Base-by-base conservation (phyloP, 129 eudicot genomes). In the Lactuca saligna region DNA sequence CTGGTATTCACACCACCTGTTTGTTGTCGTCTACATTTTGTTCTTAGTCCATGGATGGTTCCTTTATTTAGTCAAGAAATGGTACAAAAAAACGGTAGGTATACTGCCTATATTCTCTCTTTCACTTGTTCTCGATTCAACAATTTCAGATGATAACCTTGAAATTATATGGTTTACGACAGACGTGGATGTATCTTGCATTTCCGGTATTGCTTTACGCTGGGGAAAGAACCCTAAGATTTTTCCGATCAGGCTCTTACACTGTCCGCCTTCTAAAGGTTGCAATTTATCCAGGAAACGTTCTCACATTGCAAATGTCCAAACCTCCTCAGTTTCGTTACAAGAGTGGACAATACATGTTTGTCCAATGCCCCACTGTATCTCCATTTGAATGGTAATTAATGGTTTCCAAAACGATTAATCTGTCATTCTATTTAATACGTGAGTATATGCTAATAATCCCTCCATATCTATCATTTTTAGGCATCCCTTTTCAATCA, bases 31-130 rank as follows among this genome's bases (percentile, higher is more conserved):
- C 69, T 94, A 94, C 84, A 65, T 66, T 63, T 73, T 88, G 86
- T 88, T 94, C 6, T 60, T 94, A 73, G 74, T 90, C 67, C 99
- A 94, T 72, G 94, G 99, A 32, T 56, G 79, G 58, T 81, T 72
- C 79, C 90, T 94, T n/a, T 94, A 83, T 68, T 83, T 94, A n/a
- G 96, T 87, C 60, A 88, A 94, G 73, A 69, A 80, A 61, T 90
- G 97, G 97, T 90, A 87, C 93, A 62, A 74, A 62, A 82, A 80
- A 75, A 94, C 97, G 99, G 99, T 94, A 90, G 99, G 99, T 94
- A 90, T 50, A 77, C 13, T 16, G 51, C 13, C 68, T 14, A 49
- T 63, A 64, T 65, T 41, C 38, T 44, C 41, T 49, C 51, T 46
- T 3, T 5, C 50, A 8, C 50, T 35, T 8, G 14, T 69, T 66